Evolutionary conservation across 108 stramenopile species (phyloP).

Genomic region (Bacterosira constricta): DNA sequence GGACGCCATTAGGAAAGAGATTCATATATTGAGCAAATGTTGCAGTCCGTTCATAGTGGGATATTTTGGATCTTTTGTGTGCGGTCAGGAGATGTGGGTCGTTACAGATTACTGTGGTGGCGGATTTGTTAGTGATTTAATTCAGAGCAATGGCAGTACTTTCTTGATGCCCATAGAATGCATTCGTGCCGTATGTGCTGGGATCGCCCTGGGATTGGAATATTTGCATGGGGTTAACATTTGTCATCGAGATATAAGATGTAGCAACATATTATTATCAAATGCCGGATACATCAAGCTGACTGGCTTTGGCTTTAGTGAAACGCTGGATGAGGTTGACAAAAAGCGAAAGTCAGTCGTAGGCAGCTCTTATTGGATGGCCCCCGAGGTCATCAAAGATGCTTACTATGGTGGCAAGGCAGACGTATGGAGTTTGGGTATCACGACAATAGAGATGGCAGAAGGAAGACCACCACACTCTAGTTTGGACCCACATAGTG

Average conservation of each 20-base stretch:
- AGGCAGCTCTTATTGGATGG: constrained; percentile 99
- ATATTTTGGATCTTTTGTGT: constrained; percentile 88
- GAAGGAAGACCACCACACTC: constrained; percentile 97
- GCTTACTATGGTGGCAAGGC: constrained; percentile 95
- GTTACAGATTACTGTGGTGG: constrained; percentile 94
- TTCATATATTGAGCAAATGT: constrained; percentile 87
- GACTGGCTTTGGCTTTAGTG: constrained; percentile 93
- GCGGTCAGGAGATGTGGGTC: constrained; percentile 83
- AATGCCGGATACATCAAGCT: constrained; percentile 88
- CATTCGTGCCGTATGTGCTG: constrained; percentile 86
- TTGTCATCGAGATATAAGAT: constrained; percentile 96
- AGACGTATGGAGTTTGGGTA: constrained; percentile 98
- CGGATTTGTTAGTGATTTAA: constrained; percentile 84
- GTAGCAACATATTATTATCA: constrained; percentile 92
- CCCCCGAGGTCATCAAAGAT: constrained; percentile 95
- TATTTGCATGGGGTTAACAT: constrained; percentile 90
- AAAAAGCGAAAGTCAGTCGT: constrained; percentile 97
- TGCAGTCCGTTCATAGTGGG: constrained; percentile 88
- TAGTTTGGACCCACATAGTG: constrained; percentile 86
- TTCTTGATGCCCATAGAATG: constrained; percentile 71
- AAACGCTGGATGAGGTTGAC: constrained; percentile 90
- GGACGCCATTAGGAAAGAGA: constrained; percentile 89
- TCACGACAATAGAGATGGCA: constrained; percentile 97
- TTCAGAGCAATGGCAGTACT: constrained; percentile 63
- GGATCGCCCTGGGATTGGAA: constrained; percentile 87